Evolutionary conservation across 345 rosid genomes (phyloP), one percentile per base, ranked within the genome.

Genomic region (Arabidopsis arenosa): DNA sequence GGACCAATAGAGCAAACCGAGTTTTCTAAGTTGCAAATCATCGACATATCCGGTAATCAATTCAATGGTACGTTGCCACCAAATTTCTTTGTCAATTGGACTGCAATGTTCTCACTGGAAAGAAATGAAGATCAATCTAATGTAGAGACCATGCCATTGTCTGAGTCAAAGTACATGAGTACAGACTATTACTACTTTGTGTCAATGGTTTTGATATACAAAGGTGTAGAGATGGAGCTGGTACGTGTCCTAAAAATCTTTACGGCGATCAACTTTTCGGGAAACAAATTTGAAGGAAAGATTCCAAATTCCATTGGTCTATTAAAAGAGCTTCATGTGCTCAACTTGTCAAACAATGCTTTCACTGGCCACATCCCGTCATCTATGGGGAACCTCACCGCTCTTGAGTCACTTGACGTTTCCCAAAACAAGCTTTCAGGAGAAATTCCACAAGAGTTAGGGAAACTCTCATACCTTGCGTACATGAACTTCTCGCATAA

Each of bases 401-500:
- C 9, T 0, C 75, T 83, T 0, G 78, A 55, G 21, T 80, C 45
- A 13, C 7, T 83, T 1, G 75, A 80, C 8, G 62, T 79, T 36
- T 79, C 79, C 0, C 43, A 8, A 13, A 80, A 75, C 58, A 48
- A 70, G 13, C 58, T 75, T 21, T 33, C 57, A 35, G 76, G 82
- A 32, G 51, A 51, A 17, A 70, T 80, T 32, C 82, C 82, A 21
- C 59, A 18, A 49, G 61, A 72, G 45, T 0, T 78, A 21, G 61
- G 63, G 37, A 43, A 2, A 0, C 58, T 79, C 44, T 43, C 60
- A 0, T 78, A 5, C 40, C 70, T 73, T 21, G 5, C 9, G 2
- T 70, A 59, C 26, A 28, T 79, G 18, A 61, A 73, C n/a, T 52
- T 79, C 10, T 79, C 81, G 2, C 15, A 78, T 5, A 79, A 69